These are phyloP conservation scores for Neurospora sp. DNA, from an alignment of 495 filamentous ascomycete genomes.

Conservation along the genomic window DNA sequence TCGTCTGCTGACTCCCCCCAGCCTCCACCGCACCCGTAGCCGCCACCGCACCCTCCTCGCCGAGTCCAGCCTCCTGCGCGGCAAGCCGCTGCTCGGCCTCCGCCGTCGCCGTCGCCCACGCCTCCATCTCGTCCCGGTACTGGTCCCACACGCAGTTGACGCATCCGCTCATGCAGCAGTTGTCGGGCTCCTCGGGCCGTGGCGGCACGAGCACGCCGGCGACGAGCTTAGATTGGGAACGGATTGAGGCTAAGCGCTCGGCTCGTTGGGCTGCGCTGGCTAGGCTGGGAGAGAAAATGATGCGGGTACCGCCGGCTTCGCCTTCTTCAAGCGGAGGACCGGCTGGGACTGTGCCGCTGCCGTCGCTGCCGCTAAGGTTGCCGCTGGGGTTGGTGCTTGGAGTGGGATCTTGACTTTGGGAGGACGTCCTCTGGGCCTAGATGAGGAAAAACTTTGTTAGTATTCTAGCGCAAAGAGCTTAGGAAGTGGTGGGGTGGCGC, in stretches of 20 bases:
- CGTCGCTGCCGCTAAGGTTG: neutral
- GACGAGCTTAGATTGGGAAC: slow-evolving; percentile 43
- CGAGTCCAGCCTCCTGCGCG: slow-evolving; percentile 15
- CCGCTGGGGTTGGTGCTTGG: neutral
- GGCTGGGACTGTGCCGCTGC: neutral
- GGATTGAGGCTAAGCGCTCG: slow-evolving; percentile 50
- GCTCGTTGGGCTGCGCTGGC: slow-evolving; percentile 54
- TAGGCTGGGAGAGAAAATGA: slow-evolving; percentile 70
- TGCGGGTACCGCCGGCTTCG: slow-evolving; percentile 7
- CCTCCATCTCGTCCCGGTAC: slow-evolving; percentile 83
- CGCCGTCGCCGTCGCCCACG: slow-evolving; percentile 56
- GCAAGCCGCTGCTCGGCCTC: slow-evolving; percentile 42
- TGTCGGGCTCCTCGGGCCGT: slow-evolving; percentile 81
- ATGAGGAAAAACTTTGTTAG: neutral
- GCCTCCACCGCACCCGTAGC: slow-evolving; percentile 7
- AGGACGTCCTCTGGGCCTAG: neutral
- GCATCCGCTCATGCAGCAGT: slow-evolving; percentile 98
- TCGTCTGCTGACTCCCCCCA: slow-evolving; percentile 4
- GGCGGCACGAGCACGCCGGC: slow-evolving; percentile 79
- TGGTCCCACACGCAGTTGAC: slow-evolving; percentile 96
- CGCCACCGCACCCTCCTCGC: slow-evolving; percentile 10
- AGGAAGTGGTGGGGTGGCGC: slow-evolving; percentile 9
- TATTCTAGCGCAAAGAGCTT: neutral
- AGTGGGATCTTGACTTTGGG: neutral
- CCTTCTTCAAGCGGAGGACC: neutral